Evolutionary conservation across 2,329 filamentous ascomycete genomes (phyloP), one percentile per base, ranked within the genome.

Genomic region (Claviceps cyperi): DNA sequence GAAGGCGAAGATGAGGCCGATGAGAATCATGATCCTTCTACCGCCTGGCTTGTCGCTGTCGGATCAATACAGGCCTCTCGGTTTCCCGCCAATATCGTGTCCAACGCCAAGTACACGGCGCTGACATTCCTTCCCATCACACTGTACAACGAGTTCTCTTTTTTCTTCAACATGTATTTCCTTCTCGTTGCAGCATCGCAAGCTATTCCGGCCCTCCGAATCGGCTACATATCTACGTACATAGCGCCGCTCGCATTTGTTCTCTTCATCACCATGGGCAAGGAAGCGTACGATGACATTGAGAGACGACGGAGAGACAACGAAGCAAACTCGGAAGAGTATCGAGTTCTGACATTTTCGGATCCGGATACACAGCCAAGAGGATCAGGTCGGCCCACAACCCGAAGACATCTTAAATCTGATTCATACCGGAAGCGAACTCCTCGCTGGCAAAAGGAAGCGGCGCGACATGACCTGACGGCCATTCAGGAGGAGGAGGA

Each of bases 161-260:
- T 97, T 72, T 98, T 98, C 70, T 95, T 98, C 75, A 98, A 98
- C 75, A 87, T 97, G 74, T 98, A 98, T 65, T 98, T 98, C 65
- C 74, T 98, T 50, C 80, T 97, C 24, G 92, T 98, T 47, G 94
- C 92, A 6, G 69, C 97, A 47, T 97, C 91, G 38, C 92, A 98
- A 68, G 83, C 88, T 43, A 90, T 98, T 60, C 90, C 89, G 4
- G 78, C 86, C 21, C 70, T 98, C 50, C 81, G 89, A 50, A 96
- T 98, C 56, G 92, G 92, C 50, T 97, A 96, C 65, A 77, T 98
- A 53, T 86, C 86, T 32, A 97, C 92, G 1, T 98, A 98, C 60
- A 81, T 97, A 64, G 90, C 86, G 19, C 92, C 92, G 1, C 69
- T 98, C 54, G 88, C 83, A 0, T 96, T 96, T 66, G 94, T 98